Evolutionary conservation across 441 rosid genomes (phyloP).

Genomic region (Gossypium davidsonii): DNA sequence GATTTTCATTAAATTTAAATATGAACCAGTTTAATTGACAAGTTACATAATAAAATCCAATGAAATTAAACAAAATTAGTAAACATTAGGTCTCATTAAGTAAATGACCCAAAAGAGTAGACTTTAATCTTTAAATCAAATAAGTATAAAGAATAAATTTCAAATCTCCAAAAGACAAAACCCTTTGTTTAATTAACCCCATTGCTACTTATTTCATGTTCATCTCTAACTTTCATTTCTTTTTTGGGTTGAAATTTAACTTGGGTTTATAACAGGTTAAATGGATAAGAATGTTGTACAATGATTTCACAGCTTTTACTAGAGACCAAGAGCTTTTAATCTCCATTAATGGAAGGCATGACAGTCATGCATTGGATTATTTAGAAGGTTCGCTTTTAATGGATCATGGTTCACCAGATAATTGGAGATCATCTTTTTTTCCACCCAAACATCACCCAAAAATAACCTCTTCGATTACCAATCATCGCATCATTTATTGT

Average conservation of each 20-base stretch:
- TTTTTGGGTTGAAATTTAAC: neutral
- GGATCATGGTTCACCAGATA: slow-evolving; percentile 53
- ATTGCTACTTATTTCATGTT: neutral
- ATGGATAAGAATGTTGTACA: slow-evolving; percentile 78
- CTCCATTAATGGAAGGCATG: slow-evolving; percentile 49
- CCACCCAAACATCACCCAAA: slow-evolving; percentile 46
- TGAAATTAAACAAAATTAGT: no score
- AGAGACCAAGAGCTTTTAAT: slow-evolving; percentile 74
- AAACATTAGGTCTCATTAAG: no score
- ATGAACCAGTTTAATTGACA: no score
- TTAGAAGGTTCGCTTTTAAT: slow-evolving; percentile 75
- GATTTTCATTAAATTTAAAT: no score
- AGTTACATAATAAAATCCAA: no score
- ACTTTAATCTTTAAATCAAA: no score
- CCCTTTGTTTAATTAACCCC: neutral
- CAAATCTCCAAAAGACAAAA: no score
- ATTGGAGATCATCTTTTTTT: slow-evolving; percentile 75
- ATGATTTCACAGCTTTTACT: slow-evolving; percentile 60
- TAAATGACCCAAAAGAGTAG: no score
- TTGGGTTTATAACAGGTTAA: slow-evolving; percentile 43
- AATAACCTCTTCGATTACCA: slow-evolving; percentile 46
- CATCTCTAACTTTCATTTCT: neutral
- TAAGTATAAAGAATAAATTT: no score
- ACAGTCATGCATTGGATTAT: slow-evolving; percentile 44
- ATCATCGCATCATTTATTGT: slow-evolving; percentile 61